Evolutionary conservation across 2,329 filamentous ascomycete genomes (phyloP).

Genomic region (Fusarium luffae): DNA sequence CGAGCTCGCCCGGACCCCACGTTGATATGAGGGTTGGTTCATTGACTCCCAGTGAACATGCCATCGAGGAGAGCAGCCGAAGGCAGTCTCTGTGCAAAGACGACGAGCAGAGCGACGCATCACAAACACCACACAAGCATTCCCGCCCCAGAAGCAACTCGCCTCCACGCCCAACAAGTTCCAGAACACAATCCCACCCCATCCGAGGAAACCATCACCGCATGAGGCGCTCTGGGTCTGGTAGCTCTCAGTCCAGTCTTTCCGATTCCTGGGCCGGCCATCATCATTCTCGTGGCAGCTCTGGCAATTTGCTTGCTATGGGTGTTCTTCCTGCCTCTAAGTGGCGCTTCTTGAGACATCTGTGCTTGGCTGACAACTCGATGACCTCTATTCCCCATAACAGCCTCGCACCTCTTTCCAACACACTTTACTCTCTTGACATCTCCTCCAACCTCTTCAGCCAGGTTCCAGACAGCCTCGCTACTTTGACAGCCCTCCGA

Average conservation of each 20-base stretch:
- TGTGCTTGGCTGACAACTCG: conserved; percentile 91
- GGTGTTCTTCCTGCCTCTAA: conserved; percentile 84
- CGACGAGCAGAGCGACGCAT: conserved; percentile 59
- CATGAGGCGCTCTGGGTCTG: conserved; percentile 86
- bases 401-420: conserved; percentile 83
- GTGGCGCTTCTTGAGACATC: conserved; percentile 93
- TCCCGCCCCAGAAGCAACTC: conserved; percentile 79
- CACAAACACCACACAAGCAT: conserved; percentile 57
- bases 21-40: conserved; percentile 69
- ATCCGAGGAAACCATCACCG: conserved; percentile 77
- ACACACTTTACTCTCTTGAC: conserved; percentile 91
- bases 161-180: conserved; percentile 79
- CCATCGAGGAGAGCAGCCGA: conserved; percentile 55
- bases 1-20: conserved; percentile 68
- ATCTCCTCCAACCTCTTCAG: conserved; percentile 92
- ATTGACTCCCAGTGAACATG: conserved; percentile 63
- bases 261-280: conserved; percentile 72
- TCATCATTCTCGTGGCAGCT: conserved; percentile 72
- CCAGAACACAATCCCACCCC: conserved; percentile 76
- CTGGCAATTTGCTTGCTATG: conserved; percentile 78
- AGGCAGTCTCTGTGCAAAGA: conserved; percentile 58
- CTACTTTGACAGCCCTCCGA: conserved; percentile 85
- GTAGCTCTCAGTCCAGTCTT: conserved; percentile 87
- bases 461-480: conserved; percentile 92
- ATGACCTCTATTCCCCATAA: conserved; percentile 81